Evolutionary conservation across 108 stramenopile species (phyloP).

Genomic region (Mediolabrus comicus): DNA sequence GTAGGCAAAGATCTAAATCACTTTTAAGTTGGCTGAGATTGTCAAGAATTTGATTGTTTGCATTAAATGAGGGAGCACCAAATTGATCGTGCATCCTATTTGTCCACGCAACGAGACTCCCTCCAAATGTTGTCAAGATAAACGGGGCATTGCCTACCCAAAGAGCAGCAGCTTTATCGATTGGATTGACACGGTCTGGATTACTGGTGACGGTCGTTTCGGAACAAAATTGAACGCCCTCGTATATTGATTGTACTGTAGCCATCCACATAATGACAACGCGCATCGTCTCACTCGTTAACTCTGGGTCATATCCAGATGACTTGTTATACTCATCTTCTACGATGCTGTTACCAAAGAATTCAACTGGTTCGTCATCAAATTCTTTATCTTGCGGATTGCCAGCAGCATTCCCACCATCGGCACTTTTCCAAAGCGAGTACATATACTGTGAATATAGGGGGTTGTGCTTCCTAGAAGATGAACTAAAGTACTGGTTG

Average conservation of each 20-base stretch:
- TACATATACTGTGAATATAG: neutral
- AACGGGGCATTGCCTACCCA: slow-evolving; percentile 58
- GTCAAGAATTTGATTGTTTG: slow-evolving; percentile 44
- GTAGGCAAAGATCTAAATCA: slow-evolving; percentile 31
- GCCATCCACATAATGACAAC: slow-evolving; percentile 67
- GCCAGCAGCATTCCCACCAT: neutral
- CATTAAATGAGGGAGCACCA: slow-evolving; percentile 37
- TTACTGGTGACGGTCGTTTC: slow-evolving; percentile 6
- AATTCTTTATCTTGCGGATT: slow-evolving; percentile 29
- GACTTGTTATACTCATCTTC: slow-evolving; percentile 24
- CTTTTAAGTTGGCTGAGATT: slow-evolving; percentile 39
- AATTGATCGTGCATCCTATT: slow-evolving; percentile 50
- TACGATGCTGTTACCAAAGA: slow-evolving; percentile 61
- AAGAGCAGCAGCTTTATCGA: slow-evolving; percentile 58
- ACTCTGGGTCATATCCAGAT: neutral
- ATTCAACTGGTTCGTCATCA: slow-evolving; percentile 49
- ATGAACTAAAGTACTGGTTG: neutral
- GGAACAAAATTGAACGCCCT: slow-evolving; percentile 39
- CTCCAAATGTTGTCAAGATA: slow-evolving; percentile 44
- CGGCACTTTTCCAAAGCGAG: neutral
- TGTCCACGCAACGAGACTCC: slow-evolving; percentile 56
- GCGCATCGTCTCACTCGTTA: neutral
- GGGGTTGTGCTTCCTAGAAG: neutral
- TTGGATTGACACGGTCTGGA: slow-evolving; percentile 13
- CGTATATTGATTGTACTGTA: slow-evolving; percentile 43